Percentiles rank a stretch among this genome's conserved stretches.
phyloP scores from a whole-genome alignment of 2,329 filamentous ascomycete genomes.

The Ophiosphaerella narmari region DNA sequence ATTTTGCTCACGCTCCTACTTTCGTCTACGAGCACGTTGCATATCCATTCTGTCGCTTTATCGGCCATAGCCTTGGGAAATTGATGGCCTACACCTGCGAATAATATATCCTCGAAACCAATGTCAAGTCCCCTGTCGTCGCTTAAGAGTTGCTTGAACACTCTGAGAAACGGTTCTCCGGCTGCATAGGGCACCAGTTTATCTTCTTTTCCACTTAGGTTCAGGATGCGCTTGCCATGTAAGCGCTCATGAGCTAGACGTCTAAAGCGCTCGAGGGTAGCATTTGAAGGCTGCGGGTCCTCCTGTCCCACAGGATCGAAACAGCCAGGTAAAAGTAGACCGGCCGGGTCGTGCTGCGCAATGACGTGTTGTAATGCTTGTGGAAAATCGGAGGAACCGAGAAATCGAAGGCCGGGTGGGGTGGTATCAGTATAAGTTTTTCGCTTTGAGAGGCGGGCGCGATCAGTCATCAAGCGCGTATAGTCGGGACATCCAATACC shows the following conservation, averaged over 20 bases:
- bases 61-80: slow-evolving; percentile 70
- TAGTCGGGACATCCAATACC: slow-evolving; percentile 93
- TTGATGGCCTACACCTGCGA: slow-evolving; percentile 70
- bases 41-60: slow-evolving; percentile 69
- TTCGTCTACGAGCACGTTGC: slow-evolving; percentile 40
- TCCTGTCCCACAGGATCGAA: slow-evolving; percentile 31
- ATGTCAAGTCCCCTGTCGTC: slow-evolving; percentile 56
- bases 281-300: slow-evolving; percentile 37
- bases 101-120: slow-evolving; percentile 68
- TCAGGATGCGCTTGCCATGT: slow-evolving; percentile 41
- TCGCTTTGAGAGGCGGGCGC: slow-evolving; percentile 73
- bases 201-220: slow-evolving; percentile 66
- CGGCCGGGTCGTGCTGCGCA: slow-evolving; percentile 73
- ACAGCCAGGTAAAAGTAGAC: slow-evolving; percentile 62
- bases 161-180: slow-evolving; percentile 63
- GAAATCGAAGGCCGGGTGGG: slow-evolving; percentile 64
- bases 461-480: slow-evolving; percentile 76
- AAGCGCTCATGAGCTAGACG: slow-evolving; percentile 53
- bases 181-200: slow-evolving; percentile 72
- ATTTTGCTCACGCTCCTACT: slow-evolving; percentile 28
- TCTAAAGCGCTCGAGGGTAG: slow-evolving; percentile 40
- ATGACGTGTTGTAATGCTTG: slow-evolving; percentile 66
- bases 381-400: slow-evolving; percentile 81
- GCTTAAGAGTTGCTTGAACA: slow-evolving; percentile 64
- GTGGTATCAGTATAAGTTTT: slow-evolving; percentile 62